phyloP scores from a whole-genome alignment of 805 yeast genomes.

The Lipomyces yamanashiensis region DNA sequence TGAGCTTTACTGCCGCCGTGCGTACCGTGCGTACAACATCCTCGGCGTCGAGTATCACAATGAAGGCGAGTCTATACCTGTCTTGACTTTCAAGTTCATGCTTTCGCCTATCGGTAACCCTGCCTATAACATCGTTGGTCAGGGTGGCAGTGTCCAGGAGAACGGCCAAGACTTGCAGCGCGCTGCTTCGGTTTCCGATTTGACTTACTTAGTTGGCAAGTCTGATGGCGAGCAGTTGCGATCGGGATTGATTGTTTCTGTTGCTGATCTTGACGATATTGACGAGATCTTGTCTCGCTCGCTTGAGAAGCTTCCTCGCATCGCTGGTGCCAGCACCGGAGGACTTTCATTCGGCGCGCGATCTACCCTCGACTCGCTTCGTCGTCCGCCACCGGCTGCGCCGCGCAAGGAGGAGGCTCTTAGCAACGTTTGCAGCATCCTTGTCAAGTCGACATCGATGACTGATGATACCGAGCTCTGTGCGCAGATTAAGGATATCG shows the following conservation, averaged over 20 bases:
- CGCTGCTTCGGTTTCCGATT: constrained; percentile 91
- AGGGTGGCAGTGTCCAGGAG: constrained; percentile 18
- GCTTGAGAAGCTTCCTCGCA: constrained; percentile 65
- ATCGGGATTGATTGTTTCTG: constrained; percentile 82
- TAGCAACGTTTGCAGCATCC: constrained; percentile 81
- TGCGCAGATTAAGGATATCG: constrained; percentile 62
- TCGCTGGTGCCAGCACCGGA: constrained; percentile 46
- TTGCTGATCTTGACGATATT: constrained; percentile 82
- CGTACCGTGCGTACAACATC: constrained; percentile 93
- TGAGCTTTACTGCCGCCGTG: constrained; percentile 94
- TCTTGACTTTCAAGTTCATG: constrained; percentile 86
- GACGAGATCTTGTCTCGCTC: constrained; percentile 82
- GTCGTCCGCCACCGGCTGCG: constrained; percentile 26
- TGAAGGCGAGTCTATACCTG: constrained; percentile 58
- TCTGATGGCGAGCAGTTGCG: constrained; percentile 69
- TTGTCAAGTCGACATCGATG: constrained; percentile 71
- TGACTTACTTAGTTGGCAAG: constrained; percentile 78
- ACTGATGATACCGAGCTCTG: constrained; percentile 71
- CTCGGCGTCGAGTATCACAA: constrained; percentile 69
- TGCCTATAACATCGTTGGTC: constrained; percentile 64
- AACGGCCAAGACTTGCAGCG: constrained; percentile 54
- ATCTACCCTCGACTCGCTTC: constrained; percentile 47
- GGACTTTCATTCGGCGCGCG: constrained; percentile 52
- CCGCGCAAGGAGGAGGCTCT: constrained; percentile 45
- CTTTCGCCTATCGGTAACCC: constrained; percentile 74